Evolutionary conservation across 2,329 filamentous ascomycete genomes (phyloP), one percentile per base, ranked within the genome.

Genomic region (Fusarium clavum): DNA sequence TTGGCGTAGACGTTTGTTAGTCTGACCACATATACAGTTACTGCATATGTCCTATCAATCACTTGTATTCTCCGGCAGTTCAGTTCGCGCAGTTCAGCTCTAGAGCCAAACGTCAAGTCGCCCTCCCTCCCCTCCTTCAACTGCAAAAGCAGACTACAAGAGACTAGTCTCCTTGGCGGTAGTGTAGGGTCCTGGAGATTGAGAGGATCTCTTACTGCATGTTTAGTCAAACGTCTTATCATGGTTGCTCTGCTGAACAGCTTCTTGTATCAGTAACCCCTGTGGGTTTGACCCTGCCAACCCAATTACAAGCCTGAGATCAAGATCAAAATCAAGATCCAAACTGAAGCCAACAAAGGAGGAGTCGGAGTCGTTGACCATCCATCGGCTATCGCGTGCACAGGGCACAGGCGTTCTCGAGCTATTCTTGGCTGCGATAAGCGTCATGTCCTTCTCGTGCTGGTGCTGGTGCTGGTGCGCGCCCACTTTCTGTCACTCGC

Each of bases 351-450:
- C 49, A 24, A 14, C 58, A 30, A 56, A 56, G 24, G 62, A 67
- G 48, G 52, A 68, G 52, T n/a, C 56, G 48, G 52, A 68, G 52
- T n/a, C 48, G 47, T 56, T 68, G 49, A 45, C 57, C 69, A 48
- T 71, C 57, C 69, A 52, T 71, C 69, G 69, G 64, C 38, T 72
- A 71, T 72, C 69, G 69, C 66, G 56, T 48, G 67, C 67, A 65
- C 63, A 57, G 68, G 49, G 68, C 61, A 48, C 46, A 49, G 55
- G 38, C 55, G 40, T 60, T 69, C 41, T 64, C 61, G 46, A 51
- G 54, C 56, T 54, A 56, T 70, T 52, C 67, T 58, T 64, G 54
- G 58, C 52, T 66, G 70, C 69, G 72, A 73, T 75, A 75, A 75
- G 73, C 72, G 72, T 71, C 72, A 74, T 67, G 60, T 63, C 62